Percentiles rank a stretch among this genome's conserved stretches.
phyloP scores from a whole-genome alignment of 148 eudicot species.

The Chenopodium suecicum region DNA sequence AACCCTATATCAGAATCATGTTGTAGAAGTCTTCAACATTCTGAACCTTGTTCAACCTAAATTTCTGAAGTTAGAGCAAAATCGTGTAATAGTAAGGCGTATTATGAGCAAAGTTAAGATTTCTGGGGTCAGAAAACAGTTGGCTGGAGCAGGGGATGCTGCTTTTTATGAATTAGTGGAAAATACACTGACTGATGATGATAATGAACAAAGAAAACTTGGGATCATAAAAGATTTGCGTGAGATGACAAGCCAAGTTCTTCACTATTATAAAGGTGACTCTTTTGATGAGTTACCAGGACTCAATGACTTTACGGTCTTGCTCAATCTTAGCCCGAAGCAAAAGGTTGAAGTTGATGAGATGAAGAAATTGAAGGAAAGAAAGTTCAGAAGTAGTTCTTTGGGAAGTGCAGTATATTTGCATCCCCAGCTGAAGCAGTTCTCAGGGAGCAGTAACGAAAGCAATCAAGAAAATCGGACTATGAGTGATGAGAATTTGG shows the following conservation, averaged over 20 bases:
- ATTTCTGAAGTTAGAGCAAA: slow-evolving; percentile 55
- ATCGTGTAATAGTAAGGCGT: slow-evolving; percentile 39
- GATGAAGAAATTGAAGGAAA: slow-evolving; percentile 38
- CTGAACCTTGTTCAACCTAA: slow-evolving; percentile 78
- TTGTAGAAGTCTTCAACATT: slow-evolving; percentile 74
- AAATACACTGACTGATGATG: slow-evolving; percentile 53
- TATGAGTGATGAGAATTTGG: slow-evolving; percentile 42
- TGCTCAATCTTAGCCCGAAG: slow-evolving; percentile 51
- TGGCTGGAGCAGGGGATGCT: slow-evolving; percentile 39
- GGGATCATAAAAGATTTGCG: slow-evolving; percentile 62
- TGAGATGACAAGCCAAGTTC: slow-evolving; percentile 73
- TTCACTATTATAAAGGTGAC: slow-evolving; percentile 83
- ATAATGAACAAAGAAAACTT: slow-evolving; percentile 46
- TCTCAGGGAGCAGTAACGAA: slow-evolving; percentile 41
- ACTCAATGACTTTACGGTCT: slow-evolving; percentile 62
- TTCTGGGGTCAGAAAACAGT: slow-evolving; percentile 31
- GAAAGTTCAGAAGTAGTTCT: slow-evolving; percentile 54
- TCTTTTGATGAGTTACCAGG: slow-evolving; percentile 84
- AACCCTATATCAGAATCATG: slow-evolving; percentile 84
- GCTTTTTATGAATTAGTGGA: slow-evolving; percentile 73
- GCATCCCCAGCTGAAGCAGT: slow-evolving; percentile 62
- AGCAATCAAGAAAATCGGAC: slow-evolving; percentile 12
- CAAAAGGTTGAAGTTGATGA: slow-evolving; percentile 53
- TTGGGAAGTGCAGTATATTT: slow-evolving; percentile 62
- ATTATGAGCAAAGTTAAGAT: slow-evolving; percentile 53